Base-by-base conservation (phyloP, 1,284 basidiomycete genomes). In the Malassezia furfur region DNA sequence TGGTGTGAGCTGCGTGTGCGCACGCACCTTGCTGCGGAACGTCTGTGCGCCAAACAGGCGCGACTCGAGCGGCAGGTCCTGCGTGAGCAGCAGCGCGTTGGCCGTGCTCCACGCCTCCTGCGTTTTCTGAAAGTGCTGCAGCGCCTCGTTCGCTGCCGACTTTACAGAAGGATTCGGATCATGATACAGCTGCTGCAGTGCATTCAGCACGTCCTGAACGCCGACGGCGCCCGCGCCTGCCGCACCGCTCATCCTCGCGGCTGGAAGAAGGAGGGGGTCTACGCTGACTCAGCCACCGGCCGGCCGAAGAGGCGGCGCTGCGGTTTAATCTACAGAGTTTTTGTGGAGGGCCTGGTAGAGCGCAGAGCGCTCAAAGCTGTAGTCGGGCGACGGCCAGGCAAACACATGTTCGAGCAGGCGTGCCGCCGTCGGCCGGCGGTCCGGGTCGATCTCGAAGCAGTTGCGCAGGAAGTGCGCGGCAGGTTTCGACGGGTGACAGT, bases 41-140 rank as follows among this genome's bases (percentile, higher is more conserved):
- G 94, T 98, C 77, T 98, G 94, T 0, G 93, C 90, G 15, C 91
- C 90, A 74, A 99, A 96, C 46, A 96, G 78, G 69, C 91, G 87
- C 34, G 88, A 88, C 55, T 89, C 82, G 46, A 81, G 76, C 1
- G 90, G 87, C 5, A 84, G 83, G 63, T 90, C 86, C 45, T 84
- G 82, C 3, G 85, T 83, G 54, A 86, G 82, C 53, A 99, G 82
- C 58, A 99, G 82, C 67, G 85, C 79, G 78, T 96, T 93, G 77
- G 90, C 93, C 46, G 87, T 89, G 65, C 85, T 81, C 94, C 94
- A 99, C 67, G 94, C 93, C 76, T 96, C 88, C 73, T 84, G 81
- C 88, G 66, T 68, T 61, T 76, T 73, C 50, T 78, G 77, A 49
- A 78, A 78, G 48, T 70, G 65, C 47, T 73, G 68, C 8, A 78